phyloP scores from a whole-genome alignment of 768 basidiomycete genomes.

The Lactarius trivialis region DNA sequence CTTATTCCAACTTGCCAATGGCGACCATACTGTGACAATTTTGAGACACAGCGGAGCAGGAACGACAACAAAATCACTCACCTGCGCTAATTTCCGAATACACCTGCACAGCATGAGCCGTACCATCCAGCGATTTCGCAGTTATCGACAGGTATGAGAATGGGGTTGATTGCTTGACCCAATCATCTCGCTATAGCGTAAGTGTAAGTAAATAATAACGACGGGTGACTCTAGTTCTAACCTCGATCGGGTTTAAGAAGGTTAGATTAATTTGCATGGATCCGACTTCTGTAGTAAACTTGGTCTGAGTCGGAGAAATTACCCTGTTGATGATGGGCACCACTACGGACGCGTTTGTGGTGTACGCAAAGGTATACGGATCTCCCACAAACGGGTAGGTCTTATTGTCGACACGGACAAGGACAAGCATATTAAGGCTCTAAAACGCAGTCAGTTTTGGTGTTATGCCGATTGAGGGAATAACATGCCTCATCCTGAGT shows the following conservation, averaged over 20 bases:
- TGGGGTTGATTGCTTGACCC: conserved; percentile 34
- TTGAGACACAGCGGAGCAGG: neutral
- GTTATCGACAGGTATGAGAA: conserved; percentile 35
- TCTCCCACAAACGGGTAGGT: conserved; percentile 23
- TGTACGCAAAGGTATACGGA: too few species aligned
- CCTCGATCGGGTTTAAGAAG: conserved; percentile 37
- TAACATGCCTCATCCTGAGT: neutral
- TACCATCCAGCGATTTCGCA: conserved; percentile 29
- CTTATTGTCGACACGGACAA: conserved; percentile 8
- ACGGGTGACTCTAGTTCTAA: conserved; percentile 7
- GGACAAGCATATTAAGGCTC: conserved; percentile 6
- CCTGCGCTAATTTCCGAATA: conserved; percentile 37
- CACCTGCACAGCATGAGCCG: conserved; percentile 31
- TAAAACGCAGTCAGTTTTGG: neutral
- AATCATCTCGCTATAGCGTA: conserved; percentile 29
- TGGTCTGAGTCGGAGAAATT: conserved; percentile 34
- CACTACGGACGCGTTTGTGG: too few species aligned
- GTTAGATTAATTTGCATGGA: conserved; percentile 33
- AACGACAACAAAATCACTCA: conserved; percentile 15
- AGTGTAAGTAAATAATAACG: neutral
- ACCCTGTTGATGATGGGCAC: conserved; percentile 22
- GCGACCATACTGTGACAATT: neutral
- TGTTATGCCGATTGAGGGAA: neutral
- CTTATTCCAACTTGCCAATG: too few species aligned
- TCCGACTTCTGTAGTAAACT: conserved; percentile 31